Conservation (phyloP, 805 yeast species). For the Metschnikowia gelsemii region DNA sequence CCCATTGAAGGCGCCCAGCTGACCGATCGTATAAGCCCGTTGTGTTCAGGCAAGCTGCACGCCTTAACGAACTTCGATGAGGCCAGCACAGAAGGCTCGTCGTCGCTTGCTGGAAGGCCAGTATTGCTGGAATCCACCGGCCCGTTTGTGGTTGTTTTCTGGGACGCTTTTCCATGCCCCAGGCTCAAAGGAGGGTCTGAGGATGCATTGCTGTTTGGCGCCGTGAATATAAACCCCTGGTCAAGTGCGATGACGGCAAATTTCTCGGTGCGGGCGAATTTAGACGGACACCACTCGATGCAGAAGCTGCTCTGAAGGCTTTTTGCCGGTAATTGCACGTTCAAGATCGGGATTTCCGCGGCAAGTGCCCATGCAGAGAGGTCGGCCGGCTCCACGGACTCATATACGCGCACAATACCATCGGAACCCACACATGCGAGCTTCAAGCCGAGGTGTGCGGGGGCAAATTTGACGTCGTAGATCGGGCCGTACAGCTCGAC, state of each 20-base stretch:
- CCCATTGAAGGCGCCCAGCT: slow-evolving; percentile 99
- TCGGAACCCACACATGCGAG: slow-evolving; percentile 88
- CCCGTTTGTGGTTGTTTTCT: no score
- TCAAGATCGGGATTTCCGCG: slow-evolving; percentile 65
- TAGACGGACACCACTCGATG: slow-evolving; percentile 87
- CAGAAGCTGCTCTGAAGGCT: slow-evolving; percentile 84
- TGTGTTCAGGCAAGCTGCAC: slow-evolving; percentile 76
- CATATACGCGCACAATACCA: slow-evolving; percentile 81
- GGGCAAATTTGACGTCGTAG: slow-evolving; percentile 88
- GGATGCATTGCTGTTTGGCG: not conserved
- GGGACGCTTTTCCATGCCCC: not conserved
- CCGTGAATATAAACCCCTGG: slow-evolving; percentile 73
- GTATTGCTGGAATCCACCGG: no score
- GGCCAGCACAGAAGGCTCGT: slow-evolving; percentile 4
- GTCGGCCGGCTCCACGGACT: slow-evolving; percentile 87
- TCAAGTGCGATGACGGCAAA: slow-evolving; percentile 83
- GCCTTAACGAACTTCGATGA: slow-evolving; percentile 53
- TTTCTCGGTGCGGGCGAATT: slow-evolving; percentile 70
- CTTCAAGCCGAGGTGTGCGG: slow-evolving; percentile 75
- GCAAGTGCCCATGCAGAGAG: slow-evolving; percentile 77
- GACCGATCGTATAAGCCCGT: slow-evolving; percentile 81
- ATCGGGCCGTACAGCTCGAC: slow-evolving; percentile 83
- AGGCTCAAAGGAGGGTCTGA: no score
- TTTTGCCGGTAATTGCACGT: slow-evolving; percentile 66
- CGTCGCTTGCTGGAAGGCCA: not conserved